Evolutionary conservation across 116 monocot genomes (phyloP).

Genomic region (Cymodocea nodosa): DNA sequence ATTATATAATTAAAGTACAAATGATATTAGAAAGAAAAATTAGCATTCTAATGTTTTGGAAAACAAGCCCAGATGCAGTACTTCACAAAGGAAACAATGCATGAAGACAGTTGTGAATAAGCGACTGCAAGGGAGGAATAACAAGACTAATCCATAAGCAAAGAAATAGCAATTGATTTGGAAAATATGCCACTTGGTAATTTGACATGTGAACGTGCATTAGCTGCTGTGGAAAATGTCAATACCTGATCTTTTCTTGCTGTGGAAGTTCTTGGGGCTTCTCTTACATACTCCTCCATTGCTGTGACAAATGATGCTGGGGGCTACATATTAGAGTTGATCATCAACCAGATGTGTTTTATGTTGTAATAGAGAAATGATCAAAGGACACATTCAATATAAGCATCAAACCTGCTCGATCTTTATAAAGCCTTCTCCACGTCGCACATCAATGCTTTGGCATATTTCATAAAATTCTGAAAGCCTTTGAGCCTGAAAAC

Average conservation of each 20-base stretch:
- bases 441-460: constrained; percentile 72
- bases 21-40: neutral
- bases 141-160: neutral
- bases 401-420: constrained; percentile 62
- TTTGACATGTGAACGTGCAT: neutral
- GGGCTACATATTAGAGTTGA: constrained; percentile 39
- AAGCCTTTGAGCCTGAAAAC: constrained; percentile 70
- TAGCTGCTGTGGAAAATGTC: neutral
- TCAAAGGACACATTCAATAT: neutral
- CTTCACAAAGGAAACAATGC: no score
- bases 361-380: neutral
- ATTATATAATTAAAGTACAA: neutral
- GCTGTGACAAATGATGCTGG: constrained; percentile 78
- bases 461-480: constrained; percentile 98
- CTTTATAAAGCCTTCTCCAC: constrained; percentile 80
- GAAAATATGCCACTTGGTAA: neutral
- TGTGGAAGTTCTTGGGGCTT: constrained; percentile 59
- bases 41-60: neutral
- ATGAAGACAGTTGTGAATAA: no score
- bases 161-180: neutral
- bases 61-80: no score
- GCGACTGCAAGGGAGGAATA: neutral
- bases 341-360: neutral
- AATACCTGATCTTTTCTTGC: constrained; percentile 52
- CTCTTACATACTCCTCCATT: constrained; percentile 97